Evolutionary conservation across 805 yeast species (phyloP).

Genomic region (Metschnikowia hibisci): DNA sequence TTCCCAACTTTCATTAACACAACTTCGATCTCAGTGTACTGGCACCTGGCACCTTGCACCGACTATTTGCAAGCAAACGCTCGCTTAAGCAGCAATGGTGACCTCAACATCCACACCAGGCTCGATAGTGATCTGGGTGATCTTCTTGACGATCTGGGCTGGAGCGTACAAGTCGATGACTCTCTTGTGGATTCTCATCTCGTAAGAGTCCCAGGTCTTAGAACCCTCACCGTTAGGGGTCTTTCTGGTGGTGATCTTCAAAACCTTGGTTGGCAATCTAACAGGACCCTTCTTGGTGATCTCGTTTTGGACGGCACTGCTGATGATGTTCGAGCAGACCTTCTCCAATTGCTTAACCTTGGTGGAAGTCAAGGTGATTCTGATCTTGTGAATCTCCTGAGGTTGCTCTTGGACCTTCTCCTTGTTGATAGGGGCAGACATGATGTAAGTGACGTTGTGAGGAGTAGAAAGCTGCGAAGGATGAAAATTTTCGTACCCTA

Average conservation of each 20-base stretch:
- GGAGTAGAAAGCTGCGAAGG: constrained; percentile 10
- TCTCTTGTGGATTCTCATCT: constrained; percentile 99
- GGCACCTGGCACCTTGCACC: neutral
- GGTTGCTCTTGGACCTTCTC: constrained; percentile 84
- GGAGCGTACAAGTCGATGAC: constrained; percentile 97
- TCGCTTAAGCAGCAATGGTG: constrained; percentile 74
- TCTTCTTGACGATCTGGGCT: constrained; percentile 86
- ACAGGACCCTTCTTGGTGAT: constrained; percentile 98
- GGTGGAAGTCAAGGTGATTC: constrained; percentile 98
- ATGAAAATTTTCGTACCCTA: constrained; percentile 15
- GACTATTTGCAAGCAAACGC: neutral
- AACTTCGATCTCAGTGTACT: constrained; percentile 11
- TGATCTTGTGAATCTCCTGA: constrained; percentile 89
- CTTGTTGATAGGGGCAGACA: constrained; percentile 78
- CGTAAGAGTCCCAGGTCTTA: constrained; percentile 99
- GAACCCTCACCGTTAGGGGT: constrained; percentile 99
- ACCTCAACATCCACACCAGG: constrained; percentile 99
- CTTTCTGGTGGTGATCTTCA: constrained; percentile 98
- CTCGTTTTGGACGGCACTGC: constrained; percentile 77
- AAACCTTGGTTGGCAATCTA: constrained; percentile 99
- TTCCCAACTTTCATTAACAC: constrained; percentile 13
- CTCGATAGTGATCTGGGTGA: constrained; percentile 96
- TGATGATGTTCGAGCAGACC: constrained; percentile 87
- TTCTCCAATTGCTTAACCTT: constrained; percentile 97
- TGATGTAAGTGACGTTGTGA: constrained; percentile 40